Percentiles rank a stretch among this genome's conserved stretches.
Conservation (phyloP, 495 filamentous ascomycete species). For the Hypoxylon cercidicola region DNA sequence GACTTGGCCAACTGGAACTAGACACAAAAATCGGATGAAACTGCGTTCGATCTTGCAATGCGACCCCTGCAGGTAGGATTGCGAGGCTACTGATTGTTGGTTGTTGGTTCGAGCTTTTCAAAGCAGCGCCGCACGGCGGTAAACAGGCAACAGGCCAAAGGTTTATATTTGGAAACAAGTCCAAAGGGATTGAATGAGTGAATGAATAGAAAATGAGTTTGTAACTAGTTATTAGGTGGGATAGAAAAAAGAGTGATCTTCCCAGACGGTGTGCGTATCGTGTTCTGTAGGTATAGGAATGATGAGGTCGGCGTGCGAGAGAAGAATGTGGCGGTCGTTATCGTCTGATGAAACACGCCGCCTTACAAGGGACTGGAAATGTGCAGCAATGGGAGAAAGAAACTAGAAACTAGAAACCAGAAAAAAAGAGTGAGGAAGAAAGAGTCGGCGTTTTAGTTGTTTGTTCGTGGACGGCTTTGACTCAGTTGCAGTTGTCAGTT, state of each 20-base stretch:
- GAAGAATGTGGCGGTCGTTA: conserved; percentile 7
- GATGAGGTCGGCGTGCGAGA: conserved; percentile 17
- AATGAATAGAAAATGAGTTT: conserved; percentile 14
- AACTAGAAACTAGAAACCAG: conserved; percentile 8
- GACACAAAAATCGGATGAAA: neutral
- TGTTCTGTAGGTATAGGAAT: conserved; percentile 31
- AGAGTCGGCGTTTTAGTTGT: neutral
- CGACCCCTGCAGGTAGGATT: conserved; percentile 12
- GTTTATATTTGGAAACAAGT: conserved; percentile 20
- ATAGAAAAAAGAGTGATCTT: conserved; percentile 38
- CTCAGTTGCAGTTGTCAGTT: conserved; percentile 33
- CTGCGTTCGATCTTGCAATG: neutral
- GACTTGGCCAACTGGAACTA: neutral
- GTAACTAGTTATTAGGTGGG: conserved; percentile 31
- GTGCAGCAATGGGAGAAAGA: conserved; percentile 10
- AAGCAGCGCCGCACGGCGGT: neutral
- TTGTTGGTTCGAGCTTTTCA: neutral
- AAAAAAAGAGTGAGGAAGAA: conserved; percentile 9
- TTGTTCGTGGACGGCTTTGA: conserved; percentile 33
- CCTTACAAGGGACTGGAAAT: conserved; percentile 17
- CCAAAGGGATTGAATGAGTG: conserved; percentile 20
- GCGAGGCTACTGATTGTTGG: neutral
- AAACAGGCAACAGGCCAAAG: neutral
- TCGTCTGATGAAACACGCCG: conserved; percentile 33
- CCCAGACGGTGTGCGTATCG: conserved; percentile 26